Evolutionary conservation across 768 basidiomycete genomes (phyloP).

Genomic region (Termitomyces sp.): DNA sequence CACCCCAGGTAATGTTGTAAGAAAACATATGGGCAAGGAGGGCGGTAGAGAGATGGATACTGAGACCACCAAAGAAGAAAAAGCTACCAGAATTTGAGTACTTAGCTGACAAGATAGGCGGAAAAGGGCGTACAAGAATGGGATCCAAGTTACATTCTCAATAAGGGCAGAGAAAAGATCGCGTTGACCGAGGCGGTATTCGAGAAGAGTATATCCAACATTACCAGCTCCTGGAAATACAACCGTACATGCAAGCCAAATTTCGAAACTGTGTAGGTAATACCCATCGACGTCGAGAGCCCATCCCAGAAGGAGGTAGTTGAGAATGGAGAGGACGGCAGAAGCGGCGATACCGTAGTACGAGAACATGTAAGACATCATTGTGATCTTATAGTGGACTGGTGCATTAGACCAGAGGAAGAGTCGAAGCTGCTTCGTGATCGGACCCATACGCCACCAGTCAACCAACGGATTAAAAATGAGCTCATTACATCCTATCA

Average conservation of each 20-base stretch:
- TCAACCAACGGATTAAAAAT: slow-evolving; percentile 80
- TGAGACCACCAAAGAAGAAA: slow-evolving; percentile 77
- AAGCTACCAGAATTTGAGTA: slow-evolving; percentile 38
- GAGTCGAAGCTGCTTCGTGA: slow-evolving; percentile 73
- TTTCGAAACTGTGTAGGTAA: slow-evolving; percentile 70
- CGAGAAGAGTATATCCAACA: slow-evolving; percentile 60
- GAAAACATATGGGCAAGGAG: slow-evolving; percentile 70
- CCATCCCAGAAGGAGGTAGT: slow-evolving; percentile 68
- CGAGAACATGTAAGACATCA: slow-evolving; percentile 70
- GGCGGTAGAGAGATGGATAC: slow-evolving; percentile 63
- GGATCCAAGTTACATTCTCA: slow-evolving; percentile 64
- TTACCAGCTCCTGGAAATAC: slow-evolving; percentile 72
- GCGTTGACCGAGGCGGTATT: slow-evolving; percentile 62
- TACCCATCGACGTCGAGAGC: slow-evolving; percentile 62
- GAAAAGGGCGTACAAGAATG: slow-evolving; percentile 67
- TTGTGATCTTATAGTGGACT: slow-evolving; percentile 79
- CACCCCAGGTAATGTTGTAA: slow-evolving; percentile 76
- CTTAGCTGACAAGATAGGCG: slow-evolving; percentile 8
- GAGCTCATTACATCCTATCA: slow-evolving; percentile 67
- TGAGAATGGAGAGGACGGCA: slow-evolving; percentile 58
- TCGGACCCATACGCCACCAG: slow-evolving; percentile 79
- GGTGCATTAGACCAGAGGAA: slow-evolving; percentile 79
- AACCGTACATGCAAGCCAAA: slow-evolving; percentile 70
- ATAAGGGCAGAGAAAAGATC: slow-evolving; percentile 44
- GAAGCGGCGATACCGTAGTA: slow-evolving; percentile 66